Percentiles rank a stretch among this genome's conserved stretches.
Evolutionary conservation across 169 alveolate genomes (phyloP).

Genomic region (Prorocentrum cordatum): DNA sequence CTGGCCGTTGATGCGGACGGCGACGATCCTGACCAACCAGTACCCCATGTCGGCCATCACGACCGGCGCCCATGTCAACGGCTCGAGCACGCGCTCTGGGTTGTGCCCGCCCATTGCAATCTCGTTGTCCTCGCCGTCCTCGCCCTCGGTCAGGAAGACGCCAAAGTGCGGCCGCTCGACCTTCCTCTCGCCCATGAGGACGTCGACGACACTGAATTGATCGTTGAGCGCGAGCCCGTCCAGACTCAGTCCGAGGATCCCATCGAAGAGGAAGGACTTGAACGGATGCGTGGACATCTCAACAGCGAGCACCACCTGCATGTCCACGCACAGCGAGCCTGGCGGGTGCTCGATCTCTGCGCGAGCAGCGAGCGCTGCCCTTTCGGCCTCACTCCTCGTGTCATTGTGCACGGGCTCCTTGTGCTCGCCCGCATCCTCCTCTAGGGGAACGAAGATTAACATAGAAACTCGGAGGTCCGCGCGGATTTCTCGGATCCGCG

Average conservation of each 20-base stretch:
- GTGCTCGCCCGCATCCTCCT: too few species aligned
- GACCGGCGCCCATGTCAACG: background rate
- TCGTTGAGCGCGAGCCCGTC: constrained; percentile 19
- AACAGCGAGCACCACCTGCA: constrained; percentile 26
- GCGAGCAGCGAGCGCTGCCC: too few species aligned
- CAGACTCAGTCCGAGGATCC: constrained; percentile 22
- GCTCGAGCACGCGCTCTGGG: background rate
- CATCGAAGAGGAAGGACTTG: constrained; percentile 39
- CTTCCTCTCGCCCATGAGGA: background rate
- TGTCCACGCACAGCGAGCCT: too few species aligned
- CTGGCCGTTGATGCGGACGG: constrained; percentile 28
- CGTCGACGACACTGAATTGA: background rate
- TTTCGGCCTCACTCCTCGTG: too few species aligned
- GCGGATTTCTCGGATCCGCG: too few species aligned
- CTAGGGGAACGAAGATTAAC: too few species aligned
- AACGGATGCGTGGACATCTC: constrained; percentile 51
- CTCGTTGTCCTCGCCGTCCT: constrained; percentile 36
- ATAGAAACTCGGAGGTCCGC: too few species aligned
- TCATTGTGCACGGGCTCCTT: too few species aligned
- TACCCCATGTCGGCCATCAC: background rate
- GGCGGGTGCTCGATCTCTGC: too few species aligned
- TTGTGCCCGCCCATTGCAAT: constrained; percentile 14
- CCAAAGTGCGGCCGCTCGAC: constrained; percentile 32
- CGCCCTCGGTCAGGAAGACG: constrained; percentile 51
- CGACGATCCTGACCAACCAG: constrained; percentile 13